phyloP scores from a whole-genome alignment of 2,329 filamentous ascomycete genomes.

The Arthroderma sp. region DNA sequence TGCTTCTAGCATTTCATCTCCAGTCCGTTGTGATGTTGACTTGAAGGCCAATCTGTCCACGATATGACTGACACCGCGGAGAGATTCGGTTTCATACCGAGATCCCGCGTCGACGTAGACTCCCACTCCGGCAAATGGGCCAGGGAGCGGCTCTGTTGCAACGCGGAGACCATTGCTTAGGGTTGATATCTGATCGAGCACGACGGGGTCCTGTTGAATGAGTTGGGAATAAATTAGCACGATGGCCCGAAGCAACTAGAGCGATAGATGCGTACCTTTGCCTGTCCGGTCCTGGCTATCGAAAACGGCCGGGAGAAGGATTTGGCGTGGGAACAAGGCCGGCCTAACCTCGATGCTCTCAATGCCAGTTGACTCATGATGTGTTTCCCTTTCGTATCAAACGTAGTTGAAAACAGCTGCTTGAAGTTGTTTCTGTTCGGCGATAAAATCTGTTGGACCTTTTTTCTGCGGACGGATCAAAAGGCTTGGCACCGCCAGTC shows the following conservation, averaged over 20 bases:
- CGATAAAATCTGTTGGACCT: not conserved
- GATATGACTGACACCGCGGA: constrained; percentile 88
- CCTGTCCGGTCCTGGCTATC: too few relatives aligned
- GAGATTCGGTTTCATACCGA: constrained; percentile 72
- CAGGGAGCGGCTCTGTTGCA: constrained; percentile 84
- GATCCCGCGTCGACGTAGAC: constrained; percentile 95
- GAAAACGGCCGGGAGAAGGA: constrained; percentile 22
- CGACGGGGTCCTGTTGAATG: constrained; percentile 56
- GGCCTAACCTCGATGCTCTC: constrained; percentile 27
- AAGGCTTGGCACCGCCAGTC: too few relatives aligned
- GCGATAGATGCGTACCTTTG: too few relatives aligned
- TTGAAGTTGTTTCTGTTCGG: not conserved
- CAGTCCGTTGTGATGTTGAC: constrained; percentile 55
- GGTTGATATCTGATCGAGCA: constrained; percentile 76
- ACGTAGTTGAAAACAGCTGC: not conserved
- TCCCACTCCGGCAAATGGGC: constrained; percentile 86
- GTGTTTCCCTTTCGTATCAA: not conserved
- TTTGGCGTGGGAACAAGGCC: constrained; percentile 24
- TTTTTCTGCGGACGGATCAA: too few relatives aligned
- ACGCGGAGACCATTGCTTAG: constrained; percentile 88
- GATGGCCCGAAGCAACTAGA: too few relatives aligned
- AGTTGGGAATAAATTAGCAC: too few relatives aligned
- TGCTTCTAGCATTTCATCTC: constrained; percentile 75
- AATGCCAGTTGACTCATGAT: constrained; percentile 29
- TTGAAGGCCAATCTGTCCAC: constrained; percentile 95